phyloP scores from a whole-genome alignment of 169 alveolate species.

The Eimeria tenella region DNA sequence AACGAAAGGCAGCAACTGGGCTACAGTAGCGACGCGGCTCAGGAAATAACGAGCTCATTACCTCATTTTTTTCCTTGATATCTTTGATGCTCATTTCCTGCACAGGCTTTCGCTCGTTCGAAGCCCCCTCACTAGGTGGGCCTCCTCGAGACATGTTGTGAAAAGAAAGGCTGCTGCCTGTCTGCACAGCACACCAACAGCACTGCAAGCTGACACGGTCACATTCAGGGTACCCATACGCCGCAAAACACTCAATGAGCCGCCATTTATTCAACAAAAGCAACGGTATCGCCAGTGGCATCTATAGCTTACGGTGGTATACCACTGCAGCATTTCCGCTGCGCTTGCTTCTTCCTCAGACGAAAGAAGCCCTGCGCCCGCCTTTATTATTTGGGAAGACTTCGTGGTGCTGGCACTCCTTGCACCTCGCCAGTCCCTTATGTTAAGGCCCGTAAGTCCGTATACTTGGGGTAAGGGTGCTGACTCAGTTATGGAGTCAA shows the following conservation, averaged over 20 bases:
- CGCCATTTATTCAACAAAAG: too few species aligned
- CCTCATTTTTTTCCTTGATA: conserved; percentile 33
- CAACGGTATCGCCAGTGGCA: background rate
- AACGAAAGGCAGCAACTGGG: too few species aligned
- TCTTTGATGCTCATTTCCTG: conserved; percentile 60
- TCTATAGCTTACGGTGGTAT: conserved; percentile 41
- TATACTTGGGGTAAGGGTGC: conserved; percentile 59
- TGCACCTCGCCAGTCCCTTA: conserved; percentile 75
- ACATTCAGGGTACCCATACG: too few species aligned
- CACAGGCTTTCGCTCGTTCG: conserved; percentile 59
- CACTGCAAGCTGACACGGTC: too few species aligned
- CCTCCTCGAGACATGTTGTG: conserved; percentile 41
- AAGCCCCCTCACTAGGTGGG: conserved; percentile 9
- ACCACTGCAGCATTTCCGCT: conserved; percentile 75
- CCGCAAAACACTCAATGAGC: too few species aligned
- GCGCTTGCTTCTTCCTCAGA: conserved; percentile 22
- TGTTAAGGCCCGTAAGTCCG: conserved; percentile 67
- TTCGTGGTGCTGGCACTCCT: conserved; percentile 70
- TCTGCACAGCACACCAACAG: background rate
- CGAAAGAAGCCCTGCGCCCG: conserved; percentile 37
- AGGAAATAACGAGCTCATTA: background rate
- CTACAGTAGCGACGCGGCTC: too few species aligned
- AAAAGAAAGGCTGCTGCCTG: conserved; percentile 56
- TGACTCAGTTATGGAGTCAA: conserved; percentile 57
- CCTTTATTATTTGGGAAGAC: conserved; percentile 24